Evolutionary conservation across 2,329 filamentous ascomycete genomes (phyloP), one percentile per base, ranked within the genome.

Genomic region (Malbranchea cinnamomea): DNA sequence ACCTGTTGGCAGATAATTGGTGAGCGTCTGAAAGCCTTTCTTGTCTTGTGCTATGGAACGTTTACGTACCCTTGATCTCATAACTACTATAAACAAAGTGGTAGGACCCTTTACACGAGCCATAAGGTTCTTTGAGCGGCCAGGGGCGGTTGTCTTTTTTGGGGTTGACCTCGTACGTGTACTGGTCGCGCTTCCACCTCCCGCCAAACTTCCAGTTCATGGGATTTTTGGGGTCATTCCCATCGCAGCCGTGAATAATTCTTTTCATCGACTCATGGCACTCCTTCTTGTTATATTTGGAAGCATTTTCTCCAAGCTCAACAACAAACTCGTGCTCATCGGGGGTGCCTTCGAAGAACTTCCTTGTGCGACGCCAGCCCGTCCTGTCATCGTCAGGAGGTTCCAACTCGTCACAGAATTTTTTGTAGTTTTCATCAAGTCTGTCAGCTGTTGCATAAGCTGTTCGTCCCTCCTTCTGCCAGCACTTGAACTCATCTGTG

Each of bases 171-270:
- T 38, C 26, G 31, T 45, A 49, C 9, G 43, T 46, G 37, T 44
- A 41, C 23, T 43, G 34, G 21, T 43, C 45, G 21, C 36, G 36
- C 6, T 39, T 36, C 12, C 33, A 45, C 27, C 35, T 36, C 13
- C 47, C 45, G 23, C 46, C 46, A 26, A 37, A 38, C 37, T 50
- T 49, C 46, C 45, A 50, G 37, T 52, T 47, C 38, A 52, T 38
- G 12, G 44, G 43, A 36, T 49, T 51, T 13, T 44, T 31, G 2
- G 33, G 28, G 24, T 42, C 40, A 26, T 40, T 37, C 19, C 31
- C 33, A 37, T 52, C 48, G 34, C 49, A 52, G 23, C 37, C 33
- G 34, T 52, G 37, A 35, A 52, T 44, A 27, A 51, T 38, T 6
- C 32, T 28, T 13, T 37, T 21, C n/a, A 34, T 28, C 16, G 41